phyloP scores from a whole-genome alignment of 441 rosid species.

The Caryocar brasiliense region DNA sequence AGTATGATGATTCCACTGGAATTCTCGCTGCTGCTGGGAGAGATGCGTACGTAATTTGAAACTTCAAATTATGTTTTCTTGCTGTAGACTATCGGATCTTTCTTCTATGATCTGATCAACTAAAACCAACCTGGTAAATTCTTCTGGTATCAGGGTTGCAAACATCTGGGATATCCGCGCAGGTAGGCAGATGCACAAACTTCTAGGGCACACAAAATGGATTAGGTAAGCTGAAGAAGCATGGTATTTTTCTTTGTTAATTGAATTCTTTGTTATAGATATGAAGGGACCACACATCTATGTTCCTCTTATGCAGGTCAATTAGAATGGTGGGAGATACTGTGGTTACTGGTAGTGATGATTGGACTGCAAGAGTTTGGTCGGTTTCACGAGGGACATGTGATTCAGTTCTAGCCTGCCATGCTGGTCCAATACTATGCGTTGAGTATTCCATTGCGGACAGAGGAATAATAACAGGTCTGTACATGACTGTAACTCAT shows the following conservation, averaged over 20 bases:
- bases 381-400: constrained; percentile 86
- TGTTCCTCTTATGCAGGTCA: constrained; percentile 49
- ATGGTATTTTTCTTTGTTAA: neutral
- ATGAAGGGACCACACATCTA: constrained; percentile 1
- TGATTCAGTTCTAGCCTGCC: constrained; percentile 90
- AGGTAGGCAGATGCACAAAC: constrained; percentile 94
- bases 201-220: constrained; percentile 90
- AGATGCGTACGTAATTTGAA: constrained; percentile 66
- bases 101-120: neutral
- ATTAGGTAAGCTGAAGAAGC: constrained; percentile 56
- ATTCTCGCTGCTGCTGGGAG: constrained; percentile 94
- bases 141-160: constrained; percentile 53
- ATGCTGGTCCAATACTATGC: constrained; percentile 78
- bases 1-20: constrained; percentile 94
- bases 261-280: neutral
- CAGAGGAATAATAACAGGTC: constrained; percentile 94
- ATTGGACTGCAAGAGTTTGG: constrained; percentile 99
- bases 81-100: neutral
- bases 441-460: constrained; percentile 78
- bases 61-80: neutral
- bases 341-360: constrained; percentile 90
- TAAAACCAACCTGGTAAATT: constrained; percentile 7
- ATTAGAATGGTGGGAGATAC: constrained; percentile 94
- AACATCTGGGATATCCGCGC: constrained; percentile 98
- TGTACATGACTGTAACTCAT: neutral